Evolutionary conservation across 2,329 filamentous ascomycete species (phyloP), one percentile per base, ranked within the genome.

Genomic region (Alternaria ventricosa): DNA sequence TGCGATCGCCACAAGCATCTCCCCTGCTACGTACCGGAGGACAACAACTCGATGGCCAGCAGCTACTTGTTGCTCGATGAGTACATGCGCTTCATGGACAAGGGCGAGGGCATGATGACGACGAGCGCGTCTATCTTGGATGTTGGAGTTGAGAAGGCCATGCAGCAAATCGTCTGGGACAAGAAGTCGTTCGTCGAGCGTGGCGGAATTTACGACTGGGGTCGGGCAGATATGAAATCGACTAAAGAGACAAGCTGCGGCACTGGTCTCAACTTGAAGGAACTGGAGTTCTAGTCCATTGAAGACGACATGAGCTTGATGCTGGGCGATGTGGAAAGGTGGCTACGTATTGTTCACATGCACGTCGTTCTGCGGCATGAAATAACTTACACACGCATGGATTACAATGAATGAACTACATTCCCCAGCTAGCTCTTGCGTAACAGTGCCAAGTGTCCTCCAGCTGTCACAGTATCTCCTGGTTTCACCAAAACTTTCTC

Each of bases 401-500:
- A 30, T 9, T 30, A 23, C 18, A 8, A 4, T 36, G 4, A 36
- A 6, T 11, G 8, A 10, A 33, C 15, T 9, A 5, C 45, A 13
- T 5, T 23, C 20, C 13, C 30, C 13, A 41, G 10, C 18, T 36
- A 62, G 25, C 15, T 36, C 45, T 56, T 65, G 6, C 60, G 41
- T 41, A 75, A 25, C 47, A 82, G 60, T 4, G 74, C 75, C 18
- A 81, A 69, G 61, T 74, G 72, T 5, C 71, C 71, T 8, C 79
- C 80, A 18, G 80, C 80, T 49, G 73, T 74, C 33, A 81, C 77
- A 4, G 78, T 80, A 59, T 82, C 80, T 6, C 79, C 82, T 0
- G 81, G 80, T 64, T 79, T 75, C 1, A 83, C 80, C 9, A 84
- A 69, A 27, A 83, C 30, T 62, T 80, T 82, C 68, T 83, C 81